Conservation (phyloP, 2,329 filamentous ascomycete genomes). For the Ophiostoma sp. region DNA sequence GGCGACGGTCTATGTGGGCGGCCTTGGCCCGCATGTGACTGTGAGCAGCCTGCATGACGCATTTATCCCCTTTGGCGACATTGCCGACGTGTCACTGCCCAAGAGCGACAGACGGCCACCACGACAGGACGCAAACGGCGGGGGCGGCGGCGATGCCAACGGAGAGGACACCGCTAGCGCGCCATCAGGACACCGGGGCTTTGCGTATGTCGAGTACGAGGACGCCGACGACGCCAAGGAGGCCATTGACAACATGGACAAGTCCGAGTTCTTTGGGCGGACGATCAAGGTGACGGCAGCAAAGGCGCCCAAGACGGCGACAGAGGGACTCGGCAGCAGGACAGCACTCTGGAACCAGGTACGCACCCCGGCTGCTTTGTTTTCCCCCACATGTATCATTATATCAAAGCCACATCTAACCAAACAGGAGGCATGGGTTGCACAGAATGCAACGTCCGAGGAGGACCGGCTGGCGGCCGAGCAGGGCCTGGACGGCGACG, state of each 20-base stretch:
- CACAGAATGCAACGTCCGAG: slow-evolving; percentile 77
- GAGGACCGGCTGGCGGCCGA: slow-evolving; percentile 64
- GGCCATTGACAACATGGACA: slow-evolving; percentile 99
- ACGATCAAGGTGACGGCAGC: slow-evolving; percentile 89
- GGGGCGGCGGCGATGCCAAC: not conserved
- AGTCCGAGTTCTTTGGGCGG: slow-evolving; percentile 87
- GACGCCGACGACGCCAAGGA: slow-evolving; percentile 79
- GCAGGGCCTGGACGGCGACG: slow-evolving; percentile 41
- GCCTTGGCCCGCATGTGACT: slow-evolving; percentile 74
- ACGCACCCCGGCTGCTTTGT: slow-evolving; percentile 33
- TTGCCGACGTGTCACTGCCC: slow-evolving; percentile 83
- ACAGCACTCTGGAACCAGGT: slow-evolving; percentile 98
- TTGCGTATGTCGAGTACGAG: slow-evolving; percentile 95
- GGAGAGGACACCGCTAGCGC: not conserved
- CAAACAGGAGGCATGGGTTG: slow-evolving; percentile 81
- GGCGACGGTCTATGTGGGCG: slow-evolving; percentile 87
- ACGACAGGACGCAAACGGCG: slow-evolving; percentile 11
- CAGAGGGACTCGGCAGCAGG: slow-evolving; percentile 84
- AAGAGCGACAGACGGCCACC: slow-evolving; percentile 64
- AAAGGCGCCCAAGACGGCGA: slow-evolving; percentile 83
- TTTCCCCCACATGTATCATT: too few relatives aligned
- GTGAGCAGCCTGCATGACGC: slow-evolving; percentile 73
- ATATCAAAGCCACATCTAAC: slow-evolving; percentile 24
- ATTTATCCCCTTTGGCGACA: slow-evolving; percentile 95
- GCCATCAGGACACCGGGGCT: slow-evolving; percentile 63